Evolutionary conservation across 345 rosid species (phyloP), one percentile per base, ranked within the genome.

Genomic region (Angophora floribunda): DNA sequence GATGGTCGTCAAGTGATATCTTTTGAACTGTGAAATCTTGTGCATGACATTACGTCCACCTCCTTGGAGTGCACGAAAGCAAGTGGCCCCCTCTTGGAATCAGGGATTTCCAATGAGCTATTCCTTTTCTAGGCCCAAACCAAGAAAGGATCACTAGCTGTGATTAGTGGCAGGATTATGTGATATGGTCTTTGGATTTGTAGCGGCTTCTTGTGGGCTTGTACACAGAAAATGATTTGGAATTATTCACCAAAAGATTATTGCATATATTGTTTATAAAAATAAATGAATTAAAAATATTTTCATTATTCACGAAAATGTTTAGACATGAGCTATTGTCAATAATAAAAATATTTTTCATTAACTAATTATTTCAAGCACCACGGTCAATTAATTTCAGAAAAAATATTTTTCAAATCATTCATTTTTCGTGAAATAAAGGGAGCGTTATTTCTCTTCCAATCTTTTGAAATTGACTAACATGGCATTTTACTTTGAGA

Each of bases 251-350:
- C 36, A 65, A 65, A n/a, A 61, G 13, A n/a, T 7, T 19, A 65
- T n/a, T 41, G 5, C 4, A n/a, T 65, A 65, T n/a, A 30, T 14
- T 14, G n/a, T n/a, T 65, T 65, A n/a, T 2, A 28, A 63, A 13
- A 28, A n/a, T n/a, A 9, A 65, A 65, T 65, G 4, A 30, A 65
- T 0, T 1, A 65, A 65, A 65, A 4, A 65, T 65, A 14, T n/a
- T n/a, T n/a, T 9, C 10, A n/a, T n/a, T n/a, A 0, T 65, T 13
- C 19, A 65, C 10, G 0, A n/a, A 65, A 65, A 65, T 65, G 0
- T 13, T n/a, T 65, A 30, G 16, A n/a, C 19, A 65, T 65, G 1
- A 65, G n/a, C 14, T 13, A 6, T 2, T 30, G 0, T 65, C 10
- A 0, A 65, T 65, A n/a, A n/a, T n/a, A n/a, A 65, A 30, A 65